A percentile compares a stretch with the other conserved stretches of the same genome.
Conservation (phyloP, 352 stramenopile species). For the Phytophthora pisi region DNA sequence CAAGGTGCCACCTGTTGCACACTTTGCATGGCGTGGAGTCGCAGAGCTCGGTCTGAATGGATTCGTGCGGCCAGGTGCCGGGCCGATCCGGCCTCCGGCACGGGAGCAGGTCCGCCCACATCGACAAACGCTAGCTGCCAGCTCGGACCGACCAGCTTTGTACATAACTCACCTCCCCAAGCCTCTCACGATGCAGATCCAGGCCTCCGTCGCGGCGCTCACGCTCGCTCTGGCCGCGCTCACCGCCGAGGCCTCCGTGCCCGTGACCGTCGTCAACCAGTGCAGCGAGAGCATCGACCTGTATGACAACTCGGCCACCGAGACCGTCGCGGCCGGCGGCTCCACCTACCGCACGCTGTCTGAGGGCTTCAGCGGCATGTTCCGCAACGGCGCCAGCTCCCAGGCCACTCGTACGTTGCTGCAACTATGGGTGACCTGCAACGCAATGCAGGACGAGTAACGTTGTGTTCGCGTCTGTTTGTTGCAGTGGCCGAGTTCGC, state of each 20-base stretch:
- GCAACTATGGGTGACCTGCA: neutral
- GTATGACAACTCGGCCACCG: slow-evolving; percentile 59
- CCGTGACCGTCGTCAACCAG: slow-evolving; percentile 60
- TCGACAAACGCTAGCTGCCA: slow-evolving; percentile 28
- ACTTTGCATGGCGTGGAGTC: slow-evolving; percentile 25
- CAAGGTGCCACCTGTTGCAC: slow-evolving; percentile 9
- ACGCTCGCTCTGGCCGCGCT: slow-evolving; percentile 30
- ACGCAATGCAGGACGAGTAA: neutral
- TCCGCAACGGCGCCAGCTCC: slow-evolving; percentile 53
- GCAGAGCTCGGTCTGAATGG: slow-evolving; percentile 25
- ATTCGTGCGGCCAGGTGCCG: slow-evolving; percentile 25
- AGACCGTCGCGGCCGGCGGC: slow-evolving; percentile 43
- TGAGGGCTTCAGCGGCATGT: slow-evolving; percentile 60
- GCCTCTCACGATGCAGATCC: slow-evolving; percentile 20
- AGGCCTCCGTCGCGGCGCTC: slow-evolving; percentile 23
- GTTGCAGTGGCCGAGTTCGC: slow-evolving; percentile 53
- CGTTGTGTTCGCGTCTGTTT: neutral
- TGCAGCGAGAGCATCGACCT: slow-evolving; percentile 54
- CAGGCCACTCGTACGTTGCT: slow-evolving; percentile 45
- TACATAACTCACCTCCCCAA: slow-evolving; percentile 8
- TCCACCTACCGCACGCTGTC: slow-evolving; percentile 44
- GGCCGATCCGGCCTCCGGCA: slow-evolving; percentile 7
- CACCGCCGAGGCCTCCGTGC: slow-evolving; percentile 32
- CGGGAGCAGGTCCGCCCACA: slow-evolving; percentile 24
- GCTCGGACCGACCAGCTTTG: slow-evolving; percentile 18